Base-by-base conservation (phyloP, 2,329 filamentous ascomycete species). In the Verruconis gallopava region DNA sequence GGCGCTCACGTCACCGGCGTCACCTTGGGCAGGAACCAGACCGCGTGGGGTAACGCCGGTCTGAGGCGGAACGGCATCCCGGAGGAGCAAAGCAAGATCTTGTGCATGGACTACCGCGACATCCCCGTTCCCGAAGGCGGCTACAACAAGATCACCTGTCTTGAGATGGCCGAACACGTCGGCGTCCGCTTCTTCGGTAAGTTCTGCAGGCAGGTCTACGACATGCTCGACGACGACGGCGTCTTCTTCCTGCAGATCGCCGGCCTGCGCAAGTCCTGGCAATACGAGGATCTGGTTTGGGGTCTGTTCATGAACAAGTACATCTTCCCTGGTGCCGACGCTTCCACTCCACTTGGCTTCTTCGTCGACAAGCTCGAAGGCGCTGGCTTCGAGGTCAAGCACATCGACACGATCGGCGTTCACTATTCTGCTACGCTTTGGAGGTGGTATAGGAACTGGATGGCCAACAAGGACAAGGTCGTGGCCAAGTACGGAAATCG, bases 301-400 rank as follows among this genome's bases (percentile, higher is more conserved):
- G 91, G 91, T 60, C 74, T 96, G 37, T 96, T 95, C 75, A 93
- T 96, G 86, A 96, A 96, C 79, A 95, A 94, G 71, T 94, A 96
- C 65, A 73, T 96, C 62, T 96, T 96, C 75, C 91, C 88, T 22
- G 91, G 91, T 59, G 91, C 91, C 40, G 91, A 96, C 59, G 91
- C 91, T 40, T 93, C 85, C 34, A 93, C 86, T 45, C 91, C 91
- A 40, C 77, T 98, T 38, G 85, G 85, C 52, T 91, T 80, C 65
- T 85, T 91, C 54, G 71, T 93, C 53, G 77, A 85, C 62, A 78
- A 77, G 58, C 75, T 95, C 15, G 91, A 98, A 68, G 79, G 74
- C 44, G 81, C 83, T 48, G 85, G 85, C 28, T 93, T 85, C 54
- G 91, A 96, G 65, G 69, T 96, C 62, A 96, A 95, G 79, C 70